phyloP scores from a whole-genome alignment of 306 rosid genomes.

The Rosa rugosa region DNA sequence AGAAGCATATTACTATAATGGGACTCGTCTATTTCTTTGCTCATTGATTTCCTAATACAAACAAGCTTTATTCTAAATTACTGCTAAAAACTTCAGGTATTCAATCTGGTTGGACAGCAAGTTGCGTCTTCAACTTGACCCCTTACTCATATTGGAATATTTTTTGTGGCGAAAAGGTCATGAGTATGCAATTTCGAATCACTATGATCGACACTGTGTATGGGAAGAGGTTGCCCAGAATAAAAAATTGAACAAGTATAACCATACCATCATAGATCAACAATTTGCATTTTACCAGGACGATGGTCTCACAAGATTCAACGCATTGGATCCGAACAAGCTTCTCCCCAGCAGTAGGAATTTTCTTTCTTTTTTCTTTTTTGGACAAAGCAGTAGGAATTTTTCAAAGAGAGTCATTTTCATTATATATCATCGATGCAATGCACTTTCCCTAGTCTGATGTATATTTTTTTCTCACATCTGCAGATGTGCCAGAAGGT shows the following conservation, averaged over 20 bases:
- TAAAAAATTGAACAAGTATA: slow-evolving; percentile 80
- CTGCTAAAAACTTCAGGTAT: slow-evolving; percentile 52
- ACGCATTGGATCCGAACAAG: slow-evolving; percentile 68
- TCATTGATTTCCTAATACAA: neutral
- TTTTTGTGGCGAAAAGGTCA: slow-evolving; percentile 88
- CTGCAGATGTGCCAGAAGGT: slow-evolving; percentile 90
- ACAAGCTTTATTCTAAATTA: slow-evolving; percentile 1
- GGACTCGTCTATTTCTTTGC: neutral
- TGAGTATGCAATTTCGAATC: slow-evolving; percentile 80
- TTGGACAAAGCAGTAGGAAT: slow-evolving; percentile 57
- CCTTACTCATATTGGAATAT: slow-evolving; percentile 82
- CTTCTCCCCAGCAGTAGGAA: slow-evolving; percentile 86
- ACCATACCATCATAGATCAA: slow-evolving; percentile 65
- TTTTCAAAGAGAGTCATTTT: neutral
- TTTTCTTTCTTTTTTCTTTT: neutral
- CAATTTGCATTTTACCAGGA: slow-evolving; percentile 73
- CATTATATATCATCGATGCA: slow-evolving; percentile 14
- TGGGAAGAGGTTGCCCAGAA: slow-evolving; percentile 85
- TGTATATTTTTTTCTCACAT: slow-evolving; percentile 1
- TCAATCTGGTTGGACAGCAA: slow-evolving; percentile 98
- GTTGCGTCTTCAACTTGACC: slow-evolving; percentile 86
- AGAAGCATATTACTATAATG: neutral
- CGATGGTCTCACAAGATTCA: slow-evolving; percentile 70
- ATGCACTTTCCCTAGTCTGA: slow-evolving; percentile 9
- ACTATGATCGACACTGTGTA: slow-evolving; percentile 76